A percentile compares a stretch with the other conserved stretches of the same genome.
Evolutionary conservation across 2,329 filamentous ascomycete species (phyloP).

Genomic region (Phialophora macrospora): DNA sequence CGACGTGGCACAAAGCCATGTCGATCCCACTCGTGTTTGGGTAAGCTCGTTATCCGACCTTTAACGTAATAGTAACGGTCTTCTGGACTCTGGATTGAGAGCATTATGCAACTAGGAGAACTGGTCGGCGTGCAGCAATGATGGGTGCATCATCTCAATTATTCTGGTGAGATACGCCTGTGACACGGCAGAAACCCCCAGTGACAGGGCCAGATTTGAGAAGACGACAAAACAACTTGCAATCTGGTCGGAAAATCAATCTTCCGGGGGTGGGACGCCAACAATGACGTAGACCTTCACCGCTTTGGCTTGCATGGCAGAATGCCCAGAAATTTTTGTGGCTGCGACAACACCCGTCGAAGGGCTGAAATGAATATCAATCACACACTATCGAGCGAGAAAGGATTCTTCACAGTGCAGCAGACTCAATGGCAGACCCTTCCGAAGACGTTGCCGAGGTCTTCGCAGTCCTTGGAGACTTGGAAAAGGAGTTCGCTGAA

Average conservation of each 20-base stretch:
- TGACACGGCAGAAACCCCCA: neutral
- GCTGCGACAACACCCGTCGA: neutral
- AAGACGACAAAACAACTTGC: neutral
- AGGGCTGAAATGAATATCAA: neutral
- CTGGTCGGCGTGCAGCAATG: neutral
- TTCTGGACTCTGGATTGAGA: neutral
- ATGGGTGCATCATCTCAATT: neutral
- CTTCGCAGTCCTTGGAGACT: constrained; percentile 67
- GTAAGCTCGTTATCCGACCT: constrained; percentile 4
- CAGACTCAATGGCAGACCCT: constrained; percentile 21
- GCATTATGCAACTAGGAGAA: neutral
- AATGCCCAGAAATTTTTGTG: constrained; percentile 26
- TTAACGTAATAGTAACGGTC: neutral
- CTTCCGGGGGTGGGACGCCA: neutral
- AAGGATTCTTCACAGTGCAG: neutral
- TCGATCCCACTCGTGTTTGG: constrained; percentile 8
- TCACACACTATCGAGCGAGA: neutral
- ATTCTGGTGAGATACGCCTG: neutral
- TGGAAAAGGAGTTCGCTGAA: constrained; percentile 84
- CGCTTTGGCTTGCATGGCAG: constrained; percentile 26
- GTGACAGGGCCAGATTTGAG: neutral
- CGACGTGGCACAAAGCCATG: neutral
- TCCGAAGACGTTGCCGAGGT: constrained; percentile 42
- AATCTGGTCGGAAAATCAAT: neutral
- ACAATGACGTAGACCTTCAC: constrained; percentile 12